A percentile compares a stretch with the other conserved stretches of the same genome.
These are phyloP conservation scores for Eimeria zaria DNA, from an alignment of 169 alveolate genomes.

Conservation along the genomic window DNA sequence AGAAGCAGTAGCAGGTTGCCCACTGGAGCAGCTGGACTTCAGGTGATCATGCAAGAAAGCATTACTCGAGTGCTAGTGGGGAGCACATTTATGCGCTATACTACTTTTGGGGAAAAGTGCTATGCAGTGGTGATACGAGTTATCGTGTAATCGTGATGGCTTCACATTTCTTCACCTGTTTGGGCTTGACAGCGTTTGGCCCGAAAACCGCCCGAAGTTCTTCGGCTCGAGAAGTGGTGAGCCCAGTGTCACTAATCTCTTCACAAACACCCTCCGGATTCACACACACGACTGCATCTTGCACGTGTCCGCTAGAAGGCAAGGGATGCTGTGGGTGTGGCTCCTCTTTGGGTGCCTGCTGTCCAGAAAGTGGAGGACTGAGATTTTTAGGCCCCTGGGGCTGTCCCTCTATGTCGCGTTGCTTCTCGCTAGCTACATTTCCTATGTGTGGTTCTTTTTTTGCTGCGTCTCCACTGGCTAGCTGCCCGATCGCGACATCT, in stretches of 20 bases:
- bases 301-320: neutral
- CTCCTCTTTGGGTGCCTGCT: slow-evolving; percentile 22
- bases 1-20: neutral
- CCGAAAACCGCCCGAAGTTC: slow-evolving; percentile 89
- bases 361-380: slow-evolving; percentile 20
- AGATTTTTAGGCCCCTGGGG: slow-evolving; percentile 47
- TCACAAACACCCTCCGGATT: neutral
- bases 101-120: neutral
- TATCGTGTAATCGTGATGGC: neutral
- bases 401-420: slow-evolving; percentile 16
- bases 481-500: slow-evolving; percentile 4
- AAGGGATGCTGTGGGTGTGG: slow-evolving; percentile 58
- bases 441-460: neutral
- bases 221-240: slow-evolving; percentile 93
- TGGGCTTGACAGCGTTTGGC: slow-evolving; percentile 80
- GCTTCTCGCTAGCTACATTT: neutral
- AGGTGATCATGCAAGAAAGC: slow-evolving; percentile 1
- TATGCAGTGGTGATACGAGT: neutral
- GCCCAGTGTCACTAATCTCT: slow-evolving; percentile 89
- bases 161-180: slow-evolving; percentile 65
- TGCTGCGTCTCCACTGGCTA: neutral
- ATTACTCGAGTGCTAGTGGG: neutral
- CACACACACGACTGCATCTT: slow-evolving; percentile 1
- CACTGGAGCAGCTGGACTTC: neutral
- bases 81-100: neutral